Evolutionary conservation across 106 monocot species (phyloP).

Genomic region (Dioscorea alata): DNA sequence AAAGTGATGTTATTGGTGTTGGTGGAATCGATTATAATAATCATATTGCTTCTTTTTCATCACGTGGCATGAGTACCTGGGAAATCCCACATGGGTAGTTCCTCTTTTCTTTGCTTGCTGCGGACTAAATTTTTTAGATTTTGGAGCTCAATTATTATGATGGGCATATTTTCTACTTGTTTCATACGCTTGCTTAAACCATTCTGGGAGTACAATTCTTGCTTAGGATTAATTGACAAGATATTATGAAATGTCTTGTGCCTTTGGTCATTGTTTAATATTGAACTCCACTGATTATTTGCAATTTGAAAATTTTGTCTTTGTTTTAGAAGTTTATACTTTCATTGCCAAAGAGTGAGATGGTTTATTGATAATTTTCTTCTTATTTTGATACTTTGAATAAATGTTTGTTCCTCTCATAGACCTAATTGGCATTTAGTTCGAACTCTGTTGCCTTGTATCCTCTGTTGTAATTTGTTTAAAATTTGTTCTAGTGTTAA

Average conservation of each 20-base stretch:
- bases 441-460: no score
- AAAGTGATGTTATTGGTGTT: slow-evolving; percentile 99
- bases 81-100: slow-evolving; percentile 95
- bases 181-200: not conserved
- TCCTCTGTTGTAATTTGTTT: no score
- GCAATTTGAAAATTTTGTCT: not conserved
- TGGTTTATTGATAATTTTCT: not conserved
- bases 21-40: slow-evolving; percentile 96
- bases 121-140: not conserved
- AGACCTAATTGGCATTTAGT: no score
- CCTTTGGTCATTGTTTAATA: no score
- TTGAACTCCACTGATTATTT: no score
- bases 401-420: no score
- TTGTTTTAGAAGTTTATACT: no score
- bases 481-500: no score
- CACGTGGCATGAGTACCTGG: slow-evolving; percentile 99
- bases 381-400: no score
- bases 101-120: not conserved
- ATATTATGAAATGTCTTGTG: no score
- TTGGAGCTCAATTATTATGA: not conserved
- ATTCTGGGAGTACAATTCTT: not conserved
- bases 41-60: slow-evolving; percentile 98
- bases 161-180: not conserved
- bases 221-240: not conserved
- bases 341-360: not conserved